Base-by-base conservation (phyloP, 768 basidiomycete genomes). In the Suillus tomentosus region DNA sequence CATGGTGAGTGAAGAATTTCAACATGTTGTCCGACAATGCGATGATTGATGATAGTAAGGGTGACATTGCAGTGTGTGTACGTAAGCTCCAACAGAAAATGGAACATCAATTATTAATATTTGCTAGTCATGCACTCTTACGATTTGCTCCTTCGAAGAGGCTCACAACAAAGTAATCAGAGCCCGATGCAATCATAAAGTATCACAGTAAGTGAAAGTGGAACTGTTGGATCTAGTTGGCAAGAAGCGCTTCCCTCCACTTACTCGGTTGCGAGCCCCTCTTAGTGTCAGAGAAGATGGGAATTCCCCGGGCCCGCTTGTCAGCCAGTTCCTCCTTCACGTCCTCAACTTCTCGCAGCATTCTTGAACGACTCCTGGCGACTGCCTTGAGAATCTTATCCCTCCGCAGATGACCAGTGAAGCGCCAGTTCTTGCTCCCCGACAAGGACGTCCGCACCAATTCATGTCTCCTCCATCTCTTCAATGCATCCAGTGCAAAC, bases 351-450 rank as follows among this genome's bases (percentile, higher is more conserved):
- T 74, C 76, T 40, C 73, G 70, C 68, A 81, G 82, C 40, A 83
- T 74, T 67, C 79, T 74, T 13, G 78, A 75, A 62, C 84, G 74
- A 67, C 80, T 78, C 71, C 75, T 77, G 51, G 85, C 81, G 45
- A 87, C 82, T 54, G 79, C 78, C 62, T 79, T 78, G 61, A 87
- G 63, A 60, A 86, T 85, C 68, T 85, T 82, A 51, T 82, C 79
- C 60, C 84, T 76, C 60, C 79, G 73, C n/a, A 78, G 72, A 39
- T 76, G 77, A 17, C 79, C 76, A 3, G 79, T 74, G 70, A 81
- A 77, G 0, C 72, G 73, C 80, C 81, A 82, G 1, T 43, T 47
- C 53, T 73, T 74, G 66, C 76, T 74, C 22, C 69, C 77, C 58
- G 74, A 75, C 71, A 76, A 77, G 56, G 76, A 76, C 68, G 74